Percentiles rank a stretch among this genome's conserved stretches.
Evolutionary conservation across 2,329 filamentous ascomycete genomes (phyloP).

Genomic region (Leptographium procerum): DNA sequence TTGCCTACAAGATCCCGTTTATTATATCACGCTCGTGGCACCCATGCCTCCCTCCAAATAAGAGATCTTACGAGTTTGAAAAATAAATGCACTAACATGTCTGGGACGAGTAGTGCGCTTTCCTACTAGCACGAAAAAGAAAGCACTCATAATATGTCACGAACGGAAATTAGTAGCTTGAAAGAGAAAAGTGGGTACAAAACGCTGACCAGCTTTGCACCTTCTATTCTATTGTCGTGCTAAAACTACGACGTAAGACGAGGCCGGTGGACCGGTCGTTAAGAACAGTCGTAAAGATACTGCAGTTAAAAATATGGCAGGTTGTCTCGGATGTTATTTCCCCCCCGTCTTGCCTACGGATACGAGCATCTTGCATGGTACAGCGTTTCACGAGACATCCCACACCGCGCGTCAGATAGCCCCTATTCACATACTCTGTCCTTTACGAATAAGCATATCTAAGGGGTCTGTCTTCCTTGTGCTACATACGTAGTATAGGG

Average conservation of each 20-base stretch:
- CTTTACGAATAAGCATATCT: neutral
- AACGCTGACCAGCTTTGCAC: neutral
- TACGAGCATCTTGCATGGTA: too few relatives aligned
- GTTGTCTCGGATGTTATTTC: constrained; percentile 8
- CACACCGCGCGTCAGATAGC: neutral
- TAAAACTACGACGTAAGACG: neutral
- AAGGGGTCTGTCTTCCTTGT: neutral
- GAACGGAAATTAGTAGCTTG: neutral
- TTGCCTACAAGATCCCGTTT: neutral
- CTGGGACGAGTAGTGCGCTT: neutral
- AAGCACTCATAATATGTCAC: neutral
- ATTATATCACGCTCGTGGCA: neutral
- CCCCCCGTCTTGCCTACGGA: neutral
- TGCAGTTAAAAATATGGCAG: neutral
- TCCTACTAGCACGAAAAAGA: neutral
- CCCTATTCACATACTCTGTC: neutral
- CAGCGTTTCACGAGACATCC: neutral
- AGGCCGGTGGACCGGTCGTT: neutral
- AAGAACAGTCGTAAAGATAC: neutral
- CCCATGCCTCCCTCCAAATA: neutral
- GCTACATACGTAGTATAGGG: neutral
- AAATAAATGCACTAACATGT: neutral
- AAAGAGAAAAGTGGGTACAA: neutral
- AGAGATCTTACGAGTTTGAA: neutral
- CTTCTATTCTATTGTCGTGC: neutral